Evolutionary conservation across 805 yeast genomes (phyloP), one percentile per base, ranked within the genome.

Genomic region (Cyberlindnera mrakii): DNA sequence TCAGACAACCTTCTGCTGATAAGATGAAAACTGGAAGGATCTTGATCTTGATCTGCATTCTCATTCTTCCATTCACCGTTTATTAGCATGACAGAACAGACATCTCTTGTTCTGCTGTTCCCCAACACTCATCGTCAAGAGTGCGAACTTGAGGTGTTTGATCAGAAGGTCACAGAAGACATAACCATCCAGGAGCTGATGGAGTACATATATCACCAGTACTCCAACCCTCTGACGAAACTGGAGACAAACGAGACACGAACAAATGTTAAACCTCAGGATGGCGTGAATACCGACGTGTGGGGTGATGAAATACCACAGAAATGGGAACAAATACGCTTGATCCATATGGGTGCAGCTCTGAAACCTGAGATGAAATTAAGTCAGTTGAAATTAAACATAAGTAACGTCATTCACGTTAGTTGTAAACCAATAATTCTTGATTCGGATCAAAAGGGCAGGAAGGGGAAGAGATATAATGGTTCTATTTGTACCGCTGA

Each of bases 391-490:
- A 39, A 23, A 30, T 31, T 31, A 36, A 36, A 39, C 7, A 31
- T 39, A 11, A 39, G 41, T 19, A 35, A 39, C 16, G 25, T 39
- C 27, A 16, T 39, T n/a, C 41, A 39, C 18, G 35, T 39, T n/a
- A 39, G 41, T 16, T 39, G 41, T 31, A 39, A 19, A 25, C 41
- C 41, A 15, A 1, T 14, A 14, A 20, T 19, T 11, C n/a, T 19
- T 9, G 33, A 13, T 20, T 29, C 16, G 27, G 23, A 27, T 29
- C 10, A 15, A 16, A 15, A 29, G 19, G 25, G 13, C 20, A 37
- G 16, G 23, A 29, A 29, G 33, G 30, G 32, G 18, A 37, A 15
- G 16, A 18, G 16, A 20, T 18, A 30, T 20, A 15, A 14, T 11
- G 15, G 2, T 19, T 18, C n/a, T 11, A 25, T 11, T 20, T 20